phyloP scores from a whole-genome alignment of 345 rosid genomes.

The Arabidopsis suecica region DNA sequence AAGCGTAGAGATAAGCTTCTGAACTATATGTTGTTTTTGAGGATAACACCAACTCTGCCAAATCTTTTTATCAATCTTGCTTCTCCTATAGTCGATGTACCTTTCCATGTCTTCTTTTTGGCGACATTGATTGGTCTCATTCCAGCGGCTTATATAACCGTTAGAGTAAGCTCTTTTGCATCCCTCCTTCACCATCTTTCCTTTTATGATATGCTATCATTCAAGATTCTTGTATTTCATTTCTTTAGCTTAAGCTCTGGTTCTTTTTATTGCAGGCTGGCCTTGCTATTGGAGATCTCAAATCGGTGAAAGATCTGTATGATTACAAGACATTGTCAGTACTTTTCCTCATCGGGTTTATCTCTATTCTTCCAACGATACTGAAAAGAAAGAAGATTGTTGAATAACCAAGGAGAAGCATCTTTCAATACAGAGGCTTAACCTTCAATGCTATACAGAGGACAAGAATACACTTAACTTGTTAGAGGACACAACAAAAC shows the following conservation, averaged over 20 bases:
- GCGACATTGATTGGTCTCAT: slow-evolving; percentile 91
- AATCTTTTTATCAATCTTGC: slow-evolving; percentile 98
- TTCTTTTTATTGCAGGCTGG: slow-evolving; percentile 62
- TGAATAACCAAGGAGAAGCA: slow-evolving; percentile 44
- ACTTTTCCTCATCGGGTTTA: slow-evolving; percentile 76
- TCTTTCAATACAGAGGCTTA: slow-evolving; percentile 25
- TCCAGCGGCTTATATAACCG: slow-evolving; percentile 93
- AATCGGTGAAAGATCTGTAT: slow-evolving; percentile 79
- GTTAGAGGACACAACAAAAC: slow-evolving; percentile 22
- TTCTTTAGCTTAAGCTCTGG: not conserved
- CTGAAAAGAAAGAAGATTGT: slow-evolving; percentile 74
- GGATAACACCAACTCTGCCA: slow-evolving; percentile 93
- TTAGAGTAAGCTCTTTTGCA: slow-evolving; percentile 61
- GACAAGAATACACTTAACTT: slow-evolving; percentile 34
- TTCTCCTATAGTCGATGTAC: slow-evolving; percentile 95
- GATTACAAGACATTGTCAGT: slow-evolving; percentile 77
- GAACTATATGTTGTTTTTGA: slow-evolving; percentile 95
- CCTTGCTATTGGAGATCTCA: slow-evolving; percentile 83
- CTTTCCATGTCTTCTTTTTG: slow-evolving; percentile 89
- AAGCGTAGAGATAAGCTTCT: slow-evolving; percentile 90
- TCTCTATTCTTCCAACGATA: slow-evolving; percentile 73
- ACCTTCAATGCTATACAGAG: slow-evolving; percentile 26
- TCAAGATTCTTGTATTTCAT: not conserved
- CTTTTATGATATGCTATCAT: not conserved
- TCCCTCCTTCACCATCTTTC: slow-evolving; percentile 12